Evolutionary conservation across 73 alveolate genomes (phyloP).

Genomic region (Breviolum minutum): DNA sequence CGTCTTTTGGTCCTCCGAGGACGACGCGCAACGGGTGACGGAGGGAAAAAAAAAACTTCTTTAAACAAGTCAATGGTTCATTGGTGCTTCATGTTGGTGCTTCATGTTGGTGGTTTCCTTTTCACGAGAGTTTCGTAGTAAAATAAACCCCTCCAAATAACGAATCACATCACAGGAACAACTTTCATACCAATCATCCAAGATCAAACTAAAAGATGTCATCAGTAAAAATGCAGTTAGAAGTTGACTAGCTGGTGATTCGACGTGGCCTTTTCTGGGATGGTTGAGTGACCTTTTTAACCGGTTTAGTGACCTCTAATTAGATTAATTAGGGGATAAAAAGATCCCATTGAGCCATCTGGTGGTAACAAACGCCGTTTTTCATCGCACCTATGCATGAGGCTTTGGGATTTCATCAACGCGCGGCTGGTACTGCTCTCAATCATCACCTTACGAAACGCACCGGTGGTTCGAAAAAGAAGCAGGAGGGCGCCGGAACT

Average conservation of each 20-base stretch:
- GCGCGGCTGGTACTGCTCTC: constrained; percentile 8
- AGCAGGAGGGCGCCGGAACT: too few species aligned
- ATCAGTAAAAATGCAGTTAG: too few species aligned
- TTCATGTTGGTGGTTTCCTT: neutral
- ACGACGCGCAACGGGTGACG: neutral
- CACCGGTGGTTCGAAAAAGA: neutral
- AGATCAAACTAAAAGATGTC: too few species aligned
- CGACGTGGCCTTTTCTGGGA: too few species aligned
- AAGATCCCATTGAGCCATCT: neutral
- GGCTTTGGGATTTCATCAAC: neutral
- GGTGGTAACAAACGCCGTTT: neutral
- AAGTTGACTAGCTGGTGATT: too few species aligned
- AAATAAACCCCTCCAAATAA: too few species aligned
- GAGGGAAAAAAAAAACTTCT: neutral
- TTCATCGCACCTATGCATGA: neutral
- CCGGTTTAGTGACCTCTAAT: too few species aligned
- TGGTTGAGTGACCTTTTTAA: too few species aligned
- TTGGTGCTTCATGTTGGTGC: neutral
- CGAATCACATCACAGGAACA: too few species aligned
- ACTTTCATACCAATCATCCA: too few species aligned
- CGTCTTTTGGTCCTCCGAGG: constrained; percentile 5
- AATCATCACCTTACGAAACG: neutral
- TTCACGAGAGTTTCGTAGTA: too few species aligned
- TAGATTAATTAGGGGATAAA: too few species aligned
- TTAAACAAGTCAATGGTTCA: neutral